Evolutionary conservation across 2,329 filamentous ascomycete genomes (phyloP).

Genomic region (Aureobasidium uvarum): DNA sequence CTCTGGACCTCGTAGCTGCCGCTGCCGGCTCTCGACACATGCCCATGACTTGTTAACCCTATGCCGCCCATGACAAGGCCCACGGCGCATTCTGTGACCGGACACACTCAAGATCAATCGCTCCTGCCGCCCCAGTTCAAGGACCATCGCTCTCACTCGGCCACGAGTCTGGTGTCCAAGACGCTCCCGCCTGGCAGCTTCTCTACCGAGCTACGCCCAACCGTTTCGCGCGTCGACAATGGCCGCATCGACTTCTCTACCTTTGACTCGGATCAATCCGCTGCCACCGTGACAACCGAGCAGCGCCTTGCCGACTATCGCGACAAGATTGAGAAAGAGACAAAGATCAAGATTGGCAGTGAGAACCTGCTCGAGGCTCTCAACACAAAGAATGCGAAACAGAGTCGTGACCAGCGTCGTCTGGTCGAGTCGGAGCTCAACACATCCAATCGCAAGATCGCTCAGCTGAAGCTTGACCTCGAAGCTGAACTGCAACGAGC

Average conservation of each 20-base stretch:
- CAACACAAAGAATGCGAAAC: slow-evolving; percentile 92
- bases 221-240: slow-evolving; percentile 62
- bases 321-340: slow-evolving; percentile 87
- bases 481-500: slow-evolving; percentile 60
- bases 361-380: slow-evolving; percentile 97
- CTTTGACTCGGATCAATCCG: slow-evolving; percentile 58
- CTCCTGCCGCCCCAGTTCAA: slow-evolving; percentile 45
- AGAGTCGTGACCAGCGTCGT: slow-evolving; percentile 67
- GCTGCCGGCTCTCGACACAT: slow-evolving; percentile 20
- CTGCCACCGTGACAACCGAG: slow-evolving; percentile 56
- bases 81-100: slow-evolving; percentile 23
- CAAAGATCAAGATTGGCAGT: slow-evolving; percentile 96
- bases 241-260: slow-evolving; percentile 56
- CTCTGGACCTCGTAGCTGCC: slow-evolving; percentile 21
- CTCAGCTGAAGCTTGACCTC: slow-evolving; percentile 58
- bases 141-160: slow-evolving; percentile 58
- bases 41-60: slow-evolving; percentile 16
- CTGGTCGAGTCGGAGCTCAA: slow-evolving; percentile 78
- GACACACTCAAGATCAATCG: slow-evolving; percentile 17
- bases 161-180: slow-evolving; percentile 56
- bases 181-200: slow-evolving; percentile 77
- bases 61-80: slow-evolving; percentile 25
- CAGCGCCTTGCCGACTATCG: slow-evolving; percentile 72
- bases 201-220: slow-evolving; percentile 78
- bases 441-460: slow-evolving; percentile 73